A percentile compares a stretch with the other conserved stretches of the same genome.
These are phyloP conservation scores for Cylindrodendrum hubeiense DNA, from an alignment of 2,329 filamentous ascomycete genomes.

Conservation along the genomic window DNA sequence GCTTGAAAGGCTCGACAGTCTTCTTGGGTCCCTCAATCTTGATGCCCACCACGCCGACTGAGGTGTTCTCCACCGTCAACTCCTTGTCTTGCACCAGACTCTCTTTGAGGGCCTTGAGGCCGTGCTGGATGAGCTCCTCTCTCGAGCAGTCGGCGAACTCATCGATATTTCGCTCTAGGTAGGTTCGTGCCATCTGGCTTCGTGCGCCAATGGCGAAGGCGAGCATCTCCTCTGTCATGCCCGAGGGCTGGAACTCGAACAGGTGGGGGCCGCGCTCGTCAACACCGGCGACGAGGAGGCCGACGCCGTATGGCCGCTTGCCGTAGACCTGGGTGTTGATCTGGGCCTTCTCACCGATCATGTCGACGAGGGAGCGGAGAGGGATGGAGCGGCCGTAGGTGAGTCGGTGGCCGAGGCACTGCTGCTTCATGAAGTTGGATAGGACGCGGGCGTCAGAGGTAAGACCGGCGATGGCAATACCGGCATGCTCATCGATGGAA, in stretches of 20 bases:
- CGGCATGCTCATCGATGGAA: conserved; percentile 93
- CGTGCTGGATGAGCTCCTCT: conserved; percentile 92
- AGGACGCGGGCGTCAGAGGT: conserved; percentile 98
- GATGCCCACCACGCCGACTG: conserved; percentile 84
- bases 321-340: conserved; percentile 98
- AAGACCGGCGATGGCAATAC: conserved; percentile 94
- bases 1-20: conserved; percentile 83
- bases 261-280: conserved; percentile 95
- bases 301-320: conserved; percentile 95
- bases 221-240: conserved; percentile 96
- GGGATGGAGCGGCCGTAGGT: conserved; percentile 96
- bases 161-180: conserved; percentile 92
- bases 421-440: conserved; percentile 99
- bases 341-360: conserved; percentile 97
- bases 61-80: conserved; percentile 96
- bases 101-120: conserved; percentile 92
- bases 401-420: conserved; percentile 94
- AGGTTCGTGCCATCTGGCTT: conserved; percentile 97
- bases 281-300: conserved; percentile 90
- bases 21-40: conserved; percentile 62
- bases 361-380: conserved; percentile 86
- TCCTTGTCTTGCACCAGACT: conserved; percentile 97
- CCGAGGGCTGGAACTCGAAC: conserved; percentile 97
- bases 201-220: conserved; percentile 96
- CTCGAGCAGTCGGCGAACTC: conserved; percentile 80